phyloP scores from a whole-genome alignment of 371 early-diverging fungal genomes.

The Rhizopus delemar region DNA sequence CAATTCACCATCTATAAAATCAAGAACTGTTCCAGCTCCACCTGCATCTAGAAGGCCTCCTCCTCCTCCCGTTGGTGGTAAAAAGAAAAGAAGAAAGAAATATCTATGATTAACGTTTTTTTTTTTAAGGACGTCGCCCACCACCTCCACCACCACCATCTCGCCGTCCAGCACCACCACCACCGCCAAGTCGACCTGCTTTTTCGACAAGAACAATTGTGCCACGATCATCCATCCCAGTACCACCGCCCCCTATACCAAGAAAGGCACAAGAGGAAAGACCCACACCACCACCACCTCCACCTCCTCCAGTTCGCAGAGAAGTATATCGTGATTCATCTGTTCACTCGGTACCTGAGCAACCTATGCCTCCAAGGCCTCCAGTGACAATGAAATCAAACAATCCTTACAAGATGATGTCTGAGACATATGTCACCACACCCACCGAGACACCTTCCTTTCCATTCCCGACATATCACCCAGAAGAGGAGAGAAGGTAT shows the following conservation, averaged over 20 bases:
- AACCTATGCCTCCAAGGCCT: not conserved
- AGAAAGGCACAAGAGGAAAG: conserved; percentile 5
- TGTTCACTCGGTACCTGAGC: conserved; percentile 1
- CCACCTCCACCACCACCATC: conserved; percentile 48
- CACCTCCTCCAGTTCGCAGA: conserved; percentile 10
- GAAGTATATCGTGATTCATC: not conserved
- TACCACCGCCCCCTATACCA: conserved; percentile 10
- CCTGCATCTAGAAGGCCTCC: conserved; percentile 37
- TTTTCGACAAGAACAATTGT: not conserved
- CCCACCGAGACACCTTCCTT: not conserved
- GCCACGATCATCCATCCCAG: conserved; percentile 6
- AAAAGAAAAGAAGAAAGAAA: conserved; percentile 5
- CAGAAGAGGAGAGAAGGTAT: not conserved
- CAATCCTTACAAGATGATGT: conserved; percentile 23
- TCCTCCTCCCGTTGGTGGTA: conserved; percentile 41
- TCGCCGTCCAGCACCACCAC: conserved; percentile 18
- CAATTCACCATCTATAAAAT: conserved; percentile 9
- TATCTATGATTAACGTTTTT: conserved; percentile 1
- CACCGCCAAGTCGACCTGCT: conserved; percentile 13
- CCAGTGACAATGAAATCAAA: conserved; percentile 19
- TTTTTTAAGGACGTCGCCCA: conserved; percentile 31
- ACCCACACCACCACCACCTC: conserved; percentile 12
- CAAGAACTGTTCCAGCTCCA: conserved; percentile 34
- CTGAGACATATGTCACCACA: conserved; percentile 3
- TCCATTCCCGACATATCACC: not conserved